phyloP scores from a whole-genome alignment of 2,329 filamentous ascomycete species.

The Chaetoscypha palmicola region DNA sequence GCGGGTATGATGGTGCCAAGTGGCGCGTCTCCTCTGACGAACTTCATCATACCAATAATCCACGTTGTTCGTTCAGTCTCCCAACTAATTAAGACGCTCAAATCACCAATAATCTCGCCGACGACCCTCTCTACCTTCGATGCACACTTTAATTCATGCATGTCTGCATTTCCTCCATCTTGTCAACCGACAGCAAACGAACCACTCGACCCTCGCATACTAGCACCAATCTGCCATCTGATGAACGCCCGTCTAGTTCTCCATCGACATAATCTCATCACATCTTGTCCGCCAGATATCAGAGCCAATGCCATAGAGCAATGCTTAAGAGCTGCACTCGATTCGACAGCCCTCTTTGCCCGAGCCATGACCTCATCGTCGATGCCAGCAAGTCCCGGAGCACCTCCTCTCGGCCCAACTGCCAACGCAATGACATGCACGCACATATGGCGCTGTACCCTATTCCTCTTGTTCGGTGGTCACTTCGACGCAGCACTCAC shows the following conservation, averaged over 20 bases:
- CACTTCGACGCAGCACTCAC: conserved; percentile 66
- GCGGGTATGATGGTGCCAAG: conserved; percentile 46
- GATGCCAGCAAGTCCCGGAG: conserved; percentile 25
- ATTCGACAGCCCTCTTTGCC: conserved; percentile 70
- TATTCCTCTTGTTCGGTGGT: conserved; percentile 70
- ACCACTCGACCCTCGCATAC: conserved; percentile 63
- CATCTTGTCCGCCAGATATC: conserved; percentile 57
- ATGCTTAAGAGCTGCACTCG: conserved; percentile 66
- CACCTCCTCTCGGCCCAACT: conserved; percentile 29
- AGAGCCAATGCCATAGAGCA: conserved; percentile 68
- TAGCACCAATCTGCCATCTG: conserved; percentile 70
- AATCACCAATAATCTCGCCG: conserved; percentile 57
- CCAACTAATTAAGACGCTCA: conserved; percentile 63
- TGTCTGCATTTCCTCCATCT: conserved; percentile 66
- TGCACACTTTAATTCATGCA: conserved; percentile 67
- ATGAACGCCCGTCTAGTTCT: conserved; percentile 79
- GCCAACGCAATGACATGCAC: conserved; percentile 68
- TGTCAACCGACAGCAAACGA: conserved; percentile 62
- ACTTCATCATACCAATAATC: conserved; percentile 70
- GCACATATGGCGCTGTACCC: conserved; percentile 80
- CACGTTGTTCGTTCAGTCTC: conserved; percentile 74
- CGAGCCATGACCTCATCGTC: conserved; percentile 49
- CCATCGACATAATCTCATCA: conserved; percentile 80
- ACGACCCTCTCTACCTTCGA: conserved; percentile 73
- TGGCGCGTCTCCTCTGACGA: conserved; percentile 50